phyloP scores from a whole-genome alignment of 768 basidiomycete species.

The Xerocomellus amylosporus region DNA sequence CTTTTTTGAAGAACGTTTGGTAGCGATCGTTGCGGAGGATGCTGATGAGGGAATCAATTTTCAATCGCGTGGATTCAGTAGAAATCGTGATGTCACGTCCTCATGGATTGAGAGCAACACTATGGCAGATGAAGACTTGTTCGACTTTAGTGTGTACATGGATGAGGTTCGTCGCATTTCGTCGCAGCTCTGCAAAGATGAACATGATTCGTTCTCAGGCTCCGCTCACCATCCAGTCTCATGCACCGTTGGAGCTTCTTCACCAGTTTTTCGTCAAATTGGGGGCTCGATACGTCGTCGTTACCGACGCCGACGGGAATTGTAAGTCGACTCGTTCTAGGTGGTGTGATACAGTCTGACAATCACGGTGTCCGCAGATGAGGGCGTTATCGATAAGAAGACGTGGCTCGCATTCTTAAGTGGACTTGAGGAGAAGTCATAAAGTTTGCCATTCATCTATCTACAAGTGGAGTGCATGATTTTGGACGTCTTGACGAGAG shows the following conservation, averaged over 20 bases:
- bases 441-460: background rate
- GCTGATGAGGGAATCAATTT: conserved; percentile 68
- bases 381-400: conserved; percentile 93
- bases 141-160: conserved; percentile 87
- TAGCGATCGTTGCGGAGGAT: conserved; percentile 74
- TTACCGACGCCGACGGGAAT: conserved; percentile 76
- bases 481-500: background rate
- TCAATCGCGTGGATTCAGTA: conserved; percentile 43
- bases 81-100: conserved; percentile 44
- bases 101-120: conserved; percentile 47
- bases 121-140: conserved; percentile 44
- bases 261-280: conserved; percentile 95
- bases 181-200: background rate
- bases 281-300: conserved; percentile 85
- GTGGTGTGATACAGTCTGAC: background rate
- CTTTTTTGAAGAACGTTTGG: background rate
- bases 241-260: conserved; percentile 87
- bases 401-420: conserved; percentile 86
- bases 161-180: conserved; percentile 58
- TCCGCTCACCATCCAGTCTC: conserved; percentile 77
- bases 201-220: conserved; percentile 47
- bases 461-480: background rate
- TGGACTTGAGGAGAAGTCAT: conserved; percentile 61
- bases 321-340: conserved; percentile 48
- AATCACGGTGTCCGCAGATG: conserved; percentile 45